Evolutionary conservation across 306 rosid genomes (phyloP).

Genomic region (Pterocarpus santalinus): DNA sequence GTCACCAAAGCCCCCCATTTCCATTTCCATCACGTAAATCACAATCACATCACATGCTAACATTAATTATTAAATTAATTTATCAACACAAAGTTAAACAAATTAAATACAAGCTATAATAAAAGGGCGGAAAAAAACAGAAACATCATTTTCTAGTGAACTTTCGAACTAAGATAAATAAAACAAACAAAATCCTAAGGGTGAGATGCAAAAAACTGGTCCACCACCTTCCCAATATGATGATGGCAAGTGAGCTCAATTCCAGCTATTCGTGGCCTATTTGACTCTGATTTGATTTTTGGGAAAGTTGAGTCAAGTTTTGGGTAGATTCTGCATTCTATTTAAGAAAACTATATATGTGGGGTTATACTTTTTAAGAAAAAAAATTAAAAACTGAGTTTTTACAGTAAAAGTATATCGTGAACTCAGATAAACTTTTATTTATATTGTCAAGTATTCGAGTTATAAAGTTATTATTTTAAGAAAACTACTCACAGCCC

Average conservation of each 20-base stretch:
- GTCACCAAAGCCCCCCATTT: constrained; percentile 41
- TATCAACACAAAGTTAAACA: not conserved
- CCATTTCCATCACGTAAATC: constrained; percentile 38
- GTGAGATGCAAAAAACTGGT: constrained; percentile 26
- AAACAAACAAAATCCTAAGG: constrained; percentile 33
- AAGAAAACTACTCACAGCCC: too few species aligned
- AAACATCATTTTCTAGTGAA: not conserved
- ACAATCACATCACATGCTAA: constrained; percentile 44
- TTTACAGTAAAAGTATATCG: too few species aligned
- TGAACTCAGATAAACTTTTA: too few species aligned
- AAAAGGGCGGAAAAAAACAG: not conserved
- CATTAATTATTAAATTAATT: constrained; percentile 9
- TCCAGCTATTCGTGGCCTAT: constrained; percentile 35
- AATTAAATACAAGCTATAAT: not conserved
- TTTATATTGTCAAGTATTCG: too few species aligned
- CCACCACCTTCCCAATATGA: constrained; percentile 43
- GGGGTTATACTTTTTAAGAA: not conserved
- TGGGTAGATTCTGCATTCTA: not conserved
- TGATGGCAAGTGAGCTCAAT: constrained; percentile 40
- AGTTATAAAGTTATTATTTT: too few species aligned
- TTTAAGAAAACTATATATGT: not conserved
- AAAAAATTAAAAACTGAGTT: too few species aligned
- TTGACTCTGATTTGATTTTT: constrained; percentile 28
- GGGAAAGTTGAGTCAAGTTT: constrained; percentile 27
- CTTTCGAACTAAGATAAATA: constrained; percentile 31